phyloP scores from a whole-genome alignment of 2,329 filamentous ascomycete species.

The Botrytis medusae region DNA sequence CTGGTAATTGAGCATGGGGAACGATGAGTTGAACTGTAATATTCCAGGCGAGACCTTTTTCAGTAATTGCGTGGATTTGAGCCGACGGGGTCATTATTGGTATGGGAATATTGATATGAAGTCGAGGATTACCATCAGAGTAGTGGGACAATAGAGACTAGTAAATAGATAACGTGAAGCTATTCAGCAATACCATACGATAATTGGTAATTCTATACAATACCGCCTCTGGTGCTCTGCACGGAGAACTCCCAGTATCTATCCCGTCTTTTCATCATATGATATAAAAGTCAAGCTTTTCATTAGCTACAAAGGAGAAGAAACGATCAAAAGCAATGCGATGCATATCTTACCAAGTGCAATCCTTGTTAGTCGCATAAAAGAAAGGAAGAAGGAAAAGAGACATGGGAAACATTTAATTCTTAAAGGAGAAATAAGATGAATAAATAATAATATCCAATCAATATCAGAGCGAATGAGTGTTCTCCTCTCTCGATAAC shows the following conservation, averaged over 20 bases:
- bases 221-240: not conserved
- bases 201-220: not conserved
- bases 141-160: not conserved
- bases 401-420: not conserved
- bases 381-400: not conserved
- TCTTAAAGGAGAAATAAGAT: not conserved
- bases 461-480: not conserved
- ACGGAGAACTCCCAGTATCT: not conserved
- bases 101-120: not conserved
- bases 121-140: not conserved
- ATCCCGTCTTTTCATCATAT: conserved; percentile 12
- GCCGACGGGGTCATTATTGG: not conserved
- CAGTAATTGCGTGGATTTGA: not conserved
- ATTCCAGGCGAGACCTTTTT: not conserved
- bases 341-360: conserved; percentile 1
- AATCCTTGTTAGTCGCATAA: not conserved
- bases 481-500: not conserved
- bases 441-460: not conserved
- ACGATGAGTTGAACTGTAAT: not conserved
- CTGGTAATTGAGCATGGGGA: conserved; percentile 1
- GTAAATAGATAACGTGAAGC: not conserved
- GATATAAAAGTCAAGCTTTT: conserved; percentile 4
- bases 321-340: conserved; percentile 14
- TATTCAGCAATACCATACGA: not conserved
- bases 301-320: conserved; percentile 3